phyloP scores from a whole-genome alignment of 192 early-diverging fungal genomes.

The Martensiomyces pterosporus region DNA sequence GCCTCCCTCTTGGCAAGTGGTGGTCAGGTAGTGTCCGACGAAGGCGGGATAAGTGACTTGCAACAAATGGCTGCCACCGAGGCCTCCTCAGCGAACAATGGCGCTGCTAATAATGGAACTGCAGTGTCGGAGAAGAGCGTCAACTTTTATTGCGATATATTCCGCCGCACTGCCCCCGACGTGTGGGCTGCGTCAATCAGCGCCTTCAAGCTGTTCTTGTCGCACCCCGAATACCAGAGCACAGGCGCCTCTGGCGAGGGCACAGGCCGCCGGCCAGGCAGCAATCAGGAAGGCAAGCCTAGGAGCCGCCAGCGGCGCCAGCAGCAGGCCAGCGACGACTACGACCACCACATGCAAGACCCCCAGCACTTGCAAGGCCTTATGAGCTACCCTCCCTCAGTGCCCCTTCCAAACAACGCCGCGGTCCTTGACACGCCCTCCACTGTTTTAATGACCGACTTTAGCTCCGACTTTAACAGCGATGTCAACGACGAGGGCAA shows the following conservation, averaged over 20 bases:
- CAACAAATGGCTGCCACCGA: no score
- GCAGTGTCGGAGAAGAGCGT: slow-evolving; percentile 42
- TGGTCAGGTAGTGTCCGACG: no score
- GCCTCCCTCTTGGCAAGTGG: no score
- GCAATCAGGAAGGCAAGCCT: background rate
- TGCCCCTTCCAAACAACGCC: slow-evolving; percentile 6
- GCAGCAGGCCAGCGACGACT: no score
- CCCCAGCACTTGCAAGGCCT: background rate
- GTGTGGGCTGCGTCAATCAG: slow-evolving; percentile 30
- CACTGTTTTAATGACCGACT: slow-evolving; percentile 21
- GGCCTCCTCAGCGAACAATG: no score
- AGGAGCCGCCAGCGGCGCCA: background rate
- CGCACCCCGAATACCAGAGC: slow-evolving; percentile 19
- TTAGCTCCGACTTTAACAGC: slow-evolving; percentile 22
- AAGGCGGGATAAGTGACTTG: no score
- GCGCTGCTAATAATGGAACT: no score
- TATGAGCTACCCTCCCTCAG: background rate
- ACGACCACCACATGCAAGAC: no score
- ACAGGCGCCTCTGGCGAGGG: background rate
- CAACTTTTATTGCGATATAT: slow-evolving; percentile 45
- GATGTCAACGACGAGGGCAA: slow-evolving; percentile 17
- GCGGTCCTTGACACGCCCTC: slow-evolving; percentile 18
- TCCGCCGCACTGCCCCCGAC: slow-evolving; percentile 25
- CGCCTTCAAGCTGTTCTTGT: slow-evolving; percentile 30
- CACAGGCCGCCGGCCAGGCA: background rate